Base-by-base conservation (phyloP, 345 rosid species). In the Acer yangbiense region DNA sequence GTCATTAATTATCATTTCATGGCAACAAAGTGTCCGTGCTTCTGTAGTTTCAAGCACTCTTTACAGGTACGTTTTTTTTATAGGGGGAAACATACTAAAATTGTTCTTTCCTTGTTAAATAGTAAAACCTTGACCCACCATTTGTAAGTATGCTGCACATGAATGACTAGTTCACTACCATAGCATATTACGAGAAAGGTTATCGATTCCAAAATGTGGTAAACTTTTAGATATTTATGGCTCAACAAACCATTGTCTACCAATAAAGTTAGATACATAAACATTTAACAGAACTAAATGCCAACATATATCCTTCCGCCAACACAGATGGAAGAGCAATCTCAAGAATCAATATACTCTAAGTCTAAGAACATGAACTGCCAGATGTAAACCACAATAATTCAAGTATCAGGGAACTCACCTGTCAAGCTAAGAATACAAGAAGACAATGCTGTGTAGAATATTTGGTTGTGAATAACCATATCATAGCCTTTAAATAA, bases 401-500 rank as follows among this genome's bases (percentile, higher is more conserved):
- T 52, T 23, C 17, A 27, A 78, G 39, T 25, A 25, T 25, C 39
- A 64, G 74, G 68, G 61, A 74, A 46, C 86, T 79, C 81, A 89
- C 99, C 97, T 54, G 95, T 87, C 74, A 91, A 92, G 84, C 99
- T 95, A 50, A 95, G 95, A 74, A 88, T 27, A 75, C 90, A 92
- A 18, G 99, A 95, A 83, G 94, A 92, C 74, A 88, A 58, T 27
- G 99, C 87, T 27, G 99, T 93, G 87, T 95, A 95, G 91, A 95
- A 95, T 85, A 95, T 95, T 82, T 95, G 98, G 69, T 91, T 95
- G 86, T 93, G 95, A 83, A 95, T 95, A 76, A 93, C 99, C 99
- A 95, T 93, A 79, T 95, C 78, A 77, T 95, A 92, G 65, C 98
- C 99, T 86, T 88, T 92, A 74, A 95, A 95, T 80, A 95, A 82